Conservation (phyloP, 176 grass and related monocot genomes). For the Oryza officinalis region DNA sequence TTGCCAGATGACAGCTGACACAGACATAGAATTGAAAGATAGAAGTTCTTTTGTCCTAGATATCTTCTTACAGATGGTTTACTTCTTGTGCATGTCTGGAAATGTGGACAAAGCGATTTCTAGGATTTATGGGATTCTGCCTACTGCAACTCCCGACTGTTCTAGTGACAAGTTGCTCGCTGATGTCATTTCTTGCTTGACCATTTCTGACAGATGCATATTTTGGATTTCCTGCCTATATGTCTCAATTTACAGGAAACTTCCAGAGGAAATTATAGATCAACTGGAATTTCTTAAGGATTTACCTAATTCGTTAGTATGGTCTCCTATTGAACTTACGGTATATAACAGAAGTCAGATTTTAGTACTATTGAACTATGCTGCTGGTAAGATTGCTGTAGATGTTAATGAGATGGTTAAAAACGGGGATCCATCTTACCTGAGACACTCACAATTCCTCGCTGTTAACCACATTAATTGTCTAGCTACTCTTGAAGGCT, state of each 20-base stretch:
- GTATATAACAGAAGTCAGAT: conserved; percentile 46
- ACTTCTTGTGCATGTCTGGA: conserved; percentile 84
- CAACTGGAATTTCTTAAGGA: conserved; percentile 69
- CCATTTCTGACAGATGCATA: conserved; percentile 72
- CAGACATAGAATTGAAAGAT: conserved; percentile 61
- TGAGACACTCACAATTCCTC: conserved; percentile 71
- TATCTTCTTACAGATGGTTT: conserved; percentile 95
- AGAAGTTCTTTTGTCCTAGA: conserved; percentile 87
- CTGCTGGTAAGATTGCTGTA: conserved; percentile 56
- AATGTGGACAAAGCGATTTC: conserved; percentile 61
- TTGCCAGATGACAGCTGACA: conserved; percentile 61
- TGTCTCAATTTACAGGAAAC: conserved; percentile 72
- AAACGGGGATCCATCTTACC: conserved; percentile 65
- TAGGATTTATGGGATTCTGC: conserved; percentile 63
- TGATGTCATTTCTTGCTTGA: conserved; percentile 66
- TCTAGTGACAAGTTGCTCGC: conserved; percentile 72
- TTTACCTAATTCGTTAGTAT: conserved; percentile 53
- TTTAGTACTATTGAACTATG: conserved; percentile 64
- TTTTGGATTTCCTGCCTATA: conserved; percentile 92
- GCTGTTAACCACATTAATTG: conserved; percentile 79
- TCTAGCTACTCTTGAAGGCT: conserved; percentile 60
- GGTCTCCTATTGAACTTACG: conserved; percentile 62
- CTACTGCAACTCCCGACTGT: conserved; percentile 42
- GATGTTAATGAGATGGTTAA: conserved; percentile 56
- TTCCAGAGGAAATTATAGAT: conserved; percentile 74